Percentiles rank a stretch among this genome's conserved stretches.
Evolutionary conservation across 2,329 filamentous ascomycete genomes (phyloP).

Genomic region (Stachybotrys chlorohalonatus): DNA sequence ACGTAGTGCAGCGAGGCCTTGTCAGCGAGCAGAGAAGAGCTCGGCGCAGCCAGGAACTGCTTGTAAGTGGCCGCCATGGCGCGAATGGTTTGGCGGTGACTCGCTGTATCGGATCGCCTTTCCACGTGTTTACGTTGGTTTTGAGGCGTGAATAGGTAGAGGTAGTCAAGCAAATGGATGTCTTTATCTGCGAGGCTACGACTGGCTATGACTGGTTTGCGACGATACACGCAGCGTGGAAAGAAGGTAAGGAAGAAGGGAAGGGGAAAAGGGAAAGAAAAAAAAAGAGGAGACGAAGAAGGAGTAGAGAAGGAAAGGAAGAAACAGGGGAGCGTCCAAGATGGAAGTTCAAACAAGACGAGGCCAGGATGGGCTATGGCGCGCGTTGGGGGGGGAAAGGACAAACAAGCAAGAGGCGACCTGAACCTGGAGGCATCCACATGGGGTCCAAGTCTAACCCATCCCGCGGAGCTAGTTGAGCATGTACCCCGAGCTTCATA

Average conservation of each 20-base stretch:
- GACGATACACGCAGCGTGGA: not conserved
- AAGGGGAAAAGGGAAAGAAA: conserved; percentile 1
- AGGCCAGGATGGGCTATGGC: not conserved
- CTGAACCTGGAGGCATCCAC: not conserved
- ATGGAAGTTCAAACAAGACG: conserved; percentile 4
- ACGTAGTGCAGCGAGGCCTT: conserved; percentile 77
- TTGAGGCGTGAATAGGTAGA: not conserved
- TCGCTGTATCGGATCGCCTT: not conserved
- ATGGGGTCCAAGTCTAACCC: too few species aligned
- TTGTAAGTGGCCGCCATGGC: conserved; percentile 49
- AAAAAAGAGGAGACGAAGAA: conserved; percentile 2
- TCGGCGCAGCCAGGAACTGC: conserved; percentile 62
- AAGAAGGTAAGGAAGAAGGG: not conserved
- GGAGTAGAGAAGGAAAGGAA: conserved; percentile 2
- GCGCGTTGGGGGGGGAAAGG: not conserved
- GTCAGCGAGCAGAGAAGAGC: conserved; percentile 50
- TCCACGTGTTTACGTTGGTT: not conserved
- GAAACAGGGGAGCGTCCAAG: not conserved
- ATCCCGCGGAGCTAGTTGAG: too few species aligned
- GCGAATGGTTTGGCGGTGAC: conserved; percentile 5
- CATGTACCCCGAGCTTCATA: not conserved
- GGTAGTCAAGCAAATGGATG: too few species aligned
- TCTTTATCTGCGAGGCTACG: too few species aligned
- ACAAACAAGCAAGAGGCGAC: not conserved
- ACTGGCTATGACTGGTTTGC: too few species aligned